Base-by-base conservation (phyloP, 306 rosid genomes). In the Hippophae gyantsensis region DNA sequence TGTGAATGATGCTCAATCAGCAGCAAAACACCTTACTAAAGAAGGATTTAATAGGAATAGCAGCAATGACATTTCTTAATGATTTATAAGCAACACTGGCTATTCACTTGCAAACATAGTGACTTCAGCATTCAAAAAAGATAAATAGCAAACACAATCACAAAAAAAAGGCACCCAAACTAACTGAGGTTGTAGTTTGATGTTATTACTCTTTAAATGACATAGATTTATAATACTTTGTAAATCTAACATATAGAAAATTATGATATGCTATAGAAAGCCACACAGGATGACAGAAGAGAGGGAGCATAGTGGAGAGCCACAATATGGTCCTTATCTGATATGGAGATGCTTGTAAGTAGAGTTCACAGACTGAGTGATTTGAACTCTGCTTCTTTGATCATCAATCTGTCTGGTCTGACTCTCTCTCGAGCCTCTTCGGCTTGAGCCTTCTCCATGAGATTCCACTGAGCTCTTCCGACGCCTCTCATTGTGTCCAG, bases 31-130 rank as follows among this genome's bases (percentile, higher is more conserved):
- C 55, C 85, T 92, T 40, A 86, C 99, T 10, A 96, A 92, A 56
- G 95, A 84, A 74, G 94, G 96, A 2, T 82, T 73, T 14, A 75
- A 71, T 63, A 82, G 96, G 90, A 79, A 60, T 71, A 92, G 99
- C 88, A 64, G 89, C 3, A 95, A 92, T 60, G 96, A 88, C 73
- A 87, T 92, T 75, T 92, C 99, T 43, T 84, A 92, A 62, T 59
- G 88, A 56, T 89, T 88, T 62, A 82, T 92, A 66, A 86, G 82
- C 38, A 32, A 32, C 38, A 32, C 38, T 32, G 38, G 38, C 38
- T 32, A 32, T 32, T 32, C 38, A 4, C 4, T 32, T 32, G 3
- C 38, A 32, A 32, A 32, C 38, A 32, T 32, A 32, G 38, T 32
- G 38, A 32, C 38, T 2, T 4, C 3, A 32, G 38, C 11, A 54